These are phyloP conservation scores for Rubus idaeus DNA, from an alignment of 306 rosid genomes.

Conservation along the genomic window DNA sequence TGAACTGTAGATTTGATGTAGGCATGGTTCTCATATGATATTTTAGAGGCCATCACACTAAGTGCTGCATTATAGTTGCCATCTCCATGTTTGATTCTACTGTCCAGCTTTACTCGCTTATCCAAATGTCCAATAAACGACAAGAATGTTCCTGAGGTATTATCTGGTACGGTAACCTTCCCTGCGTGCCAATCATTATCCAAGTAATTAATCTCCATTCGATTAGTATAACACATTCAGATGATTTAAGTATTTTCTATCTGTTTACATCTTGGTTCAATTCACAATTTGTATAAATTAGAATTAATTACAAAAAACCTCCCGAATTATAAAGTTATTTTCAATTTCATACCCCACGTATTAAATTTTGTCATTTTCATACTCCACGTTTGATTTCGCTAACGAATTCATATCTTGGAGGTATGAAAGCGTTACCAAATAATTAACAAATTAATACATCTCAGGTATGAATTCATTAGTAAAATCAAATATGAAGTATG, in stretches of 20 bases:
- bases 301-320: no score
- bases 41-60: conserved; percentile 68
- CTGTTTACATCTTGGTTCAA: background rate
- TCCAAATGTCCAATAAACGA: conserved; percentile 64
- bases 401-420: no score
- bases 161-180: conserved; percentile 34
- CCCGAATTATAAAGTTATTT: no score
- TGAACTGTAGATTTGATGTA: conserved; percentile 36
- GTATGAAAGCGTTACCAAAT: no score
- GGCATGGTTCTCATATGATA: conserved; percentile 53
- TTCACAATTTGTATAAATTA: background rate
- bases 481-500: no score
- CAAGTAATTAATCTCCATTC: background rate
- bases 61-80: conserved; percentile 44
- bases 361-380: no score
- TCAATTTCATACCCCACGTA: no score
- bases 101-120: conserved; percentile 40
- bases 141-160: conserved; percentile 30
- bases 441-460: no score
- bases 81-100: conserved; percentile 41
- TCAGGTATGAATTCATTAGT: no score
- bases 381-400: no score
- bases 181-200: conserved; percentile 29
- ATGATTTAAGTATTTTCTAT: background rate
- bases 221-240: background rate